A percentile compares a stretch with the other conserved stretches of the same genome.
phyloP scores from a whole-genome alignment of 345 rosid genomes.

The Lagerstroemia speciosa region DNA sequence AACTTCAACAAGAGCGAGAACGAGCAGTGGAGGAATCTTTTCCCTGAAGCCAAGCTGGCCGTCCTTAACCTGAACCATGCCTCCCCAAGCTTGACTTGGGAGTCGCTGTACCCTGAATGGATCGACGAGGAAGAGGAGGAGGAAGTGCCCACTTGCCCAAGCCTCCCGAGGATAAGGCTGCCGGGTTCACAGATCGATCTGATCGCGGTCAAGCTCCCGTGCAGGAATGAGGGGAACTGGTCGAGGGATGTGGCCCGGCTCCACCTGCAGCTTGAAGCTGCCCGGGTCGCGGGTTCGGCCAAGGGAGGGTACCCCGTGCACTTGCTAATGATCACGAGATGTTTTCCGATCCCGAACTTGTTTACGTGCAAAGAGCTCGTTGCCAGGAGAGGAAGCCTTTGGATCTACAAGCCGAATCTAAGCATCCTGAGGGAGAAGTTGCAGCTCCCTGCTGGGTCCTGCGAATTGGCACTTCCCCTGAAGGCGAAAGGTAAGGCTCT shows the following conservation, averaged over 20 bases:
- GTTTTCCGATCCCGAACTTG: conserved; percentile 77
- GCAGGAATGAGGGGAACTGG: conserved; percentile 77
- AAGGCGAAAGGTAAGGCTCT: conserved; percentile 44
- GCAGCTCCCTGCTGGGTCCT: conserved; percentile 83
- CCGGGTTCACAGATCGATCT: conserved; percentile 66
- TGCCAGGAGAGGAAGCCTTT: conserved; percentile 39
- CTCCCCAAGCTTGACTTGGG: conserved; percentile 59
- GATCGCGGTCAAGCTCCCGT: conserved; percentile 83
- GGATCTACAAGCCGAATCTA: conserved; percentile 70
- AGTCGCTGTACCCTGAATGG: conserved; percentile 86
- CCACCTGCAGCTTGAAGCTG: conserved; percentile 87
- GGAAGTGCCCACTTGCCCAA: conserved; percentile 71
- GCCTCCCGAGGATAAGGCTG: conserved; percentile 49
- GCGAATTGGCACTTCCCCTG: conserved; percentile 90
- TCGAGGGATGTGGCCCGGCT: conserved; percentile 81
- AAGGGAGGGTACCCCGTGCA: conserved; percentile 67
- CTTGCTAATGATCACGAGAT: conserved; percentile 53
- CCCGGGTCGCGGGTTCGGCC: conserved; percentile 51
- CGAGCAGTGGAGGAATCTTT: conserved; percentile 47
- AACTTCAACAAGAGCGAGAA: conserved; percentile 64
- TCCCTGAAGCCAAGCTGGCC: conserved; percentile 35
- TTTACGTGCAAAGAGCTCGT: conserved; percentile 75
- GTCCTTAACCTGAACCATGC: conserved; percentile 40
- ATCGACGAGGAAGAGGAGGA: conserved; percentile 92
- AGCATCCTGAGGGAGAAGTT: conserved; percentile 57